Base-by-base conservation (phyloP, 148 eudicot species). In the Rhododendron molle region DNA sequence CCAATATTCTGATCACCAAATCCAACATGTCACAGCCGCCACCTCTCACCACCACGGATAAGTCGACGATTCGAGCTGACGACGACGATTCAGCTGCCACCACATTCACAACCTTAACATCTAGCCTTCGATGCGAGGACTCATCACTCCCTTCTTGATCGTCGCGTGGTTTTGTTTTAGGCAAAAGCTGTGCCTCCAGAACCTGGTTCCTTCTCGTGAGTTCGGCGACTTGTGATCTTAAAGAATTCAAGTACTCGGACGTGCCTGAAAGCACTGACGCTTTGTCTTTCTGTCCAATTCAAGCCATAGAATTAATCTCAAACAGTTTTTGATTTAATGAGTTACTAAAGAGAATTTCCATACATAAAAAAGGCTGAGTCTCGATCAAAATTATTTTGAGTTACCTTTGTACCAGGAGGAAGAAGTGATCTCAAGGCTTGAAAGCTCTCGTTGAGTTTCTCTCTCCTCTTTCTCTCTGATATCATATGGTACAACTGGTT, bases 371-470 rank as follows among this genome's bases (percentile, higher is more conserved):
- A 38, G 43, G 5, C 6, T 38, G 43, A 38, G 43, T 38, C 5
- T 38, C 0, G 6, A 38, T 38, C 43, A 38, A 38, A 38, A 38
- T 38, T 38, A 38, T 38, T 38, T 5, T 38, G 44, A 71, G 40
- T 30, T 91, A 96, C 99, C 99, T 96, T 96, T 38, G 99, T 89
- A 58, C 97, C 95, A 0, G 92, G 91, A 88, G 99, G 99, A 82
- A 96, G 97, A 54, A 97, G 87, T 71, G 96, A 89, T 87, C 98
- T 90, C 84, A 97, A 87, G 3, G 91, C 89, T 76, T 92, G 96
- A 52, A 97, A 94, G 89, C 95, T 97, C 30, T 95, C 98, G 72
- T 94, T 97, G 72, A 95, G 92, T 79, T 97, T 97, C 85, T 94
- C 96, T 50, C 99, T 88, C 44, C 99, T 87, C 85, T 88, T 91